phyloP scores from a whole-genome alignment of 208 protist species.

The Wallacemonas collosoma region DNA sequence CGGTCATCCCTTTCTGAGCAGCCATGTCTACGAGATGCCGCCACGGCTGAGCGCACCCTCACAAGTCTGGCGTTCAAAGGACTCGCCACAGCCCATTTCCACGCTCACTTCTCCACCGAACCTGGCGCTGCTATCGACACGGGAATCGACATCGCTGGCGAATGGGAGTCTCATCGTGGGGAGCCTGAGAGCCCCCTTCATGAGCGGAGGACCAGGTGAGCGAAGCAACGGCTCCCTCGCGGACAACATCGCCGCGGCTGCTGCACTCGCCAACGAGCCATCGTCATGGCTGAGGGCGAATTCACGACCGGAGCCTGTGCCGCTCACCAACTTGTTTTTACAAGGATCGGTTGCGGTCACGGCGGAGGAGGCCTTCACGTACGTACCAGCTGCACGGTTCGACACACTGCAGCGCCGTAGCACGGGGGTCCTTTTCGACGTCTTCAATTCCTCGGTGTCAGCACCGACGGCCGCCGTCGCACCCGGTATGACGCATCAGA shows the following conservation, averaged over 20 bases:
- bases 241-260: neutral
- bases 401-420: neutral
- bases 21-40: neutral
- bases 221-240: neutral
- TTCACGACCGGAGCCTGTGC: neutral
- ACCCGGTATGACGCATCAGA: too few relatives aligned
- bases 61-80: slow-evolving; percentile 21
- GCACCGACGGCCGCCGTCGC: too few relatives aligned
- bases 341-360: neutral
- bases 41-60: slow-evolving; percentile 11
- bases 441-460: neutral
- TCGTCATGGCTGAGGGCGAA: neutral
- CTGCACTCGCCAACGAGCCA: neutral
- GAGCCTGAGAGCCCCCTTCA: neutral
- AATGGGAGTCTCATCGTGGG: neutral
- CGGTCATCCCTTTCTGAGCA: too few relatives aligned
- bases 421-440: slow-evolving; percentile 1
- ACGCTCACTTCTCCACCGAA: neutral
- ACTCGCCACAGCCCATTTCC: neutral
- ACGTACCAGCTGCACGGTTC: neutral
- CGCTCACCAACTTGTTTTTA: neutral
- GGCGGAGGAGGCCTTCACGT: neutral
- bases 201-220: neutral
- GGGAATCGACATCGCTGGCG: neutral
- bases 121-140: neutral